Percentiles rank a stretch among this genome's conserved stretches.
Conservation (phyloP, 352 stramenopile genomes). For the Aphanomyces euteiches region DNA sequence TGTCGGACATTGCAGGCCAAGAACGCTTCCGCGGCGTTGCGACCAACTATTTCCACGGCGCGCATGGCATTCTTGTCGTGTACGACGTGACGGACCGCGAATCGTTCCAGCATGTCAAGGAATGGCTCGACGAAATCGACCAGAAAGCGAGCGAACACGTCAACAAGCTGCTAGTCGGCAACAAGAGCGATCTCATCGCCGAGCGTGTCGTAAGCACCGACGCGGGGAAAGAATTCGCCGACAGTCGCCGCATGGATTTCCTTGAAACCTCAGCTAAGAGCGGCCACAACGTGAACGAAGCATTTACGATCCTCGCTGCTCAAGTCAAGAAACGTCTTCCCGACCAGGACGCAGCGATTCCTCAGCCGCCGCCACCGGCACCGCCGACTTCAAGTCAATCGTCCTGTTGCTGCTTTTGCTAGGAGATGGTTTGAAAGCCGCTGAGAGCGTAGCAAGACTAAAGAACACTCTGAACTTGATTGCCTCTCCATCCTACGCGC, state of each 20-base stretch:
- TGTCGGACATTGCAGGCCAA: constrained; percentile 99
- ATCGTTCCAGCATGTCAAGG: constrained; percentile 99
- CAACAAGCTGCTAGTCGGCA: constrained; percentile 99
- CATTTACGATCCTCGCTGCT: constrained; percentile 98
- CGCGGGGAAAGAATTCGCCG: constrained; percentile 95
- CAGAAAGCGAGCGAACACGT: constrained; percentile 97
- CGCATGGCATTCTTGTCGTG: constrained; percentile 99
- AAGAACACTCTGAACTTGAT: too few relatives aligned
- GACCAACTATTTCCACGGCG: constrained; percentile 97
- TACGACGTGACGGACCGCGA: constrained; percentile 99
- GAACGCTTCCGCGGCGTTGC: constrained; percentile 99
- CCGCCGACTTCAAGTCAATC: too few relatives aligned
- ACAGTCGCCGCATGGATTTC: constrained; percentile 97
- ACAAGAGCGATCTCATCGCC: constrained; percentile 98
- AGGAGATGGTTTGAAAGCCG: too few relatives aligned
- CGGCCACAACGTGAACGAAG: constrained; percentile 97
- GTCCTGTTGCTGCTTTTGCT: too few relatives aligned
- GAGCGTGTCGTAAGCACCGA: constrained; percentile 96
- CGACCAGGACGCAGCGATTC: constrained; percentile 34
- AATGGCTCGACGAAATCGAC: constrained; percentile 99
- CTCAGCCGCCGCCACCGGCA: too few relatives aligned
- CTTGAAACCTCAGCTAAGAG: constrained; percentile 99
- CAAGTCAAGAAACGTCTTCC: constrained; percentile 95
- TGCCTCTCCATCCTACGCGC: too few relatives aligned
- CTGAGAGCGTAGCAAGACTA: too few relatives aligned